Base-by-base conservation (phyloP, 2,329 filamentous ascomycete species). In the Fusarium brevicatenulatum region DNA sequence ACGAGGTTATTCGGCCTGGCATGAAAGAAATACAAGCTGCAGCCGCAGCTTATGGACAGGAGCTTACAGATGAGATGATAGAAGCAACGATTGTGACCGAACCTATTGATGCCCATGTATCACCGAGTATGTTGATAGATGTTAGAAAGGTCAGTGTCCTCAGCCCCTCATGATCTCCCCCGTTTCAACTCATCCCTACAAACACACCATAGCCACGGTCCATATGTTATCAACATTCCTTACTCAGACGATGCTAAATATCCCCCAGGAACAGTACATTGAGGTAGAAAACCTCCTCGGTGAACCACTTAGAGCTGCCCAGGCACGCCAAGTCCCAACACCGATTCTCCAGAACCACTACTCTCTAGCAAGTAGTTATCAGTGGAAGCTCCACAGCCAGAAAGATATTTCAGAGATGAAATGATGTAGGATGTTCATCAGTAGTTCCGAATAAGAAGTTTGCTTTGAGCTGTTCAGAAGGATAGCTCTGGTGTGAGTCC, bases 271-370 rank as follows among this genome's bases (percentile, higher is more conserved):
- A n/a, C 75, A 75, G 44, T 77, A 74, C 21, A 77, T 77, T 34
- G 76, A 77, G 32, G 58, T 74, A 23, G 76, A 77, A 46, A 77
- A 76, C 36, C 58, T 77, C 10, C 63, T 77, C 21, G 76, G 76
- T n/a, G 76, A 77, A 15, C 76, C 76, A 18, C 43, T 77, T 25
- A 65, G 72, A 40, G 72, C 68, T 25, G 76, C 73, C 32, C 67
- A 75, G 30, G 68, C 68, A 19, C 66, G 60, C 6, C 63, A 72
- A 34, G 44, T 75, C 36, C 47, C 72, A 42, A 72, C 65, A 21
- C 72, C 73, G 3, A 63, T 71, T 30, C 52, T 75, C 10, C 57
- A 66, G 23, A 73, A 63, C 34, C 60, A 77, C n/a, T 77, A 77
- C 44, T 68, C 60, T 23, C 57, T 77, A 12, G 66, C 68, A 42